Conservation (phyloP, 108 stramenopile genomes). For the Fistulifera pelliculosa region DNA sequence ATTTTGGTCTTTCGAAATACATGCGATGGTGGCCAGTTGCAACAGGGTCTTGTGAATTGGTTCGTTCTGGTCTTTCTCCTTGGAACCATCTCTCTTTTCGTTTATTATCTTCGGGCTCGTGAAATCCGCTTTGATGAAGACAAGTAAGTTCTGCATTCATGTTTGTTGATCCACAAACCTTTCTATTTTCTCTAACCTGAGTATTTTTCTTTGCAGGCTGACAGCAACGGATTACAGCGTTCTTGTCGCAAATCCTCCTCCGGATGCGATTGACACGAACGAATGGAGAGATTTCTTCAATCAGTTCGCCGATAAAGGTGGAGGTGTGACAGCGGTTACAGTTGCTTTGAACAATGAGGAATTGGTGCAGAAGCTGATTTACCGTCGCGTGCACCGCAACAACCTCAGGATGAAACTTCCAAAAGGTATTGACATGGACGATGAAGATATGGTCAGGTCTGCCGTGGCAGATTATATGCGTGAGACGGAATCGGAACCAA, state of each 20-base stretch:
- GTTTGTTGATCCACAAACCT: neutral
- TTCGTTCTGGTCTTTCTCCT: constrained; percentile 48
- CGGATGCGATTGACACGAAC: constrained; percentile 60
- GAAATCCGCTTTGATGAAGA: constrained; percentile 61
- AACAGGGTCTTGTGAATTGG: constrained; percentile 52
- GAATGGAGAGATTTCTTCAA: constrained; percentile 71
- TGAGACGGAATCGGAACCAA: constrained; percentile 15
- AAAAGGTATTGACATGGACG: constrained; percentile 31
- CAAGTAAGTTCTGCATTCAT: constrained; percentile 10
- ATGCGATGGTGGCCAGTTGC: constrained; percentile 39
- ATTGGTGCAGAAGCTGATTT: constrained; percentile 33
- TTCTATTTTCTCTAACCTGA: neutral
- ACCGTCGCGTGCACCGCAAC: constrained; percentile 31
- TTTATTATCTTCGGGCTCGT: constrained; percentile 43
- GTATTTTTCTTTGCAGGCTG: constrained; percentile 2
- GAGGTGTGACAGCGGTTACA: constrained; percentile 48
- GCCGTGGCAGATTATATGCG: constrained; percentile 18
- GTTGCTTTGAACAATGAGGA: constrained; percentile 60
- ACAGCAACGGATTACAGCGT: constrained; percentile 71
- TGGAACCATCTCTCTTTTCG: constrained; percentile 26
- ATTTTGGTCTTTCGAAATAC: constrained; percentile 45
- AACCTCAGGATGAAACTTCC: constrained; percentile 26
- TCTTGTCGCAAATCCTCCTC: constrained; percentile 62
- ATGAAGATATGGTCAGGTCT: constrained; percentile 27
- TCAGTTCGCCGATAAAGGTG: constrained; percentile 40